Percentiles rank a stretch among this genome's conserved stretches.
Conservation (phyloP, 1,139 yeast species). For the Pichia inconspicua region DNA sequence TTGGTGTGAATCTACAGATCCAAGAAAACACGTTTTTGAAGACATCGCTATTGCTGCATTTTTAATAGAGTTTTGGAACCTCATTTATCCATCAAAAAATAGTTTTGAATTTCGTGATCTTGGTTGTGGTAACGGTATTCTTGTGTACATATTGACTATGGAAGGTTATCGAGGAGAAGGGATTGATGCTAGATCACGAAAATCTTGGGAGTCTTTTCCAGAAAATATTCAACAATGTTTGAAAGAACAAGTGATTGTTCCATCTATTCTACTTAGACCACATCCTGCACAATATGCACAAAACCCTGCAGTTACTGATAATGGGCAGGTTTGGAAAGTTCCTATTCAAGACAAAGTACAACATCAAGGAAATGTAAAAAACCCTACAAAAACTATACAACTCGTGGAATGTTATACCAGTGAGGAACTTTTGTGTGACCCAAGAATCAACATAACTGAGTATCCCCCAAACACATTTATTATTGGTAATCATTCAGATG, state of each 20-base stretch:
- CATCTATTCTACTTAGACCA: conserved; percentile 60
- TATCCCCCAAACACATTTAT: conserved; percentile 67
- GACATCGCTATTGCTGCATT: conserved; percentile 95
- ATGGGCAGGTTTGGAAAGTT: conserved; percentile 54
- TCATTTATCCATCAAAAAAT: conserved; percentile 41
- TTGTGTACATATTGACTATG: conserved; percentile 63
- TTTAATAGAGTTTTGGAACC: conserved; percentile 78
- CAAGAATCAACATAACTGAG: conserved; percentile 58
- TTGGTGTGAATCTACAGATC: conserved; percentile 93
- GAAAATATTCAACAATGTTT: conserved; percentile 46
- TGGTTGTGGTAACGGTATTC: conserved; percentile 92
- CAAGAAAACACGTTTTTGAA: conserved; percentile 92
- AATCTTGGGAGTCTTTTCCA: conserved; percentile 80
- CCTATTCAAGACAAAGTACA: conserved; percentile 28
- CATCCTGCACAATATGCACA: conserved; percentile 51
- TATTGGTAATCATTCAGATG: conserved; percentile 94
- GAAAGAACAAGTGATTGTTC: conserved; percentile 73
- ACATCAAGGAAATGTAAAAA: conserved; percentile 15
- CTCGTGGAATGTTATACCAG: conserved; percentile 40
- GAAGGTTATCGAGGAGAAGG: conserved; percentile 86
- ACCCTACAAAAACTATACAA: conserved; percentile 24
- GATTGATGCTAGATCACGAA: conserved; percentile 82
- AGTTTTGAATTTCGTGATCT: conserved; percentile 73
- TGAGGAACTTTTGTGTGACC: conserved; percentile 44
- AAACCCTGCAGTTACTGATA: conserved; percentile 49